Base-by-base conservation (phyloP, 495 filamentous ascomycete species). In the Tuber borchii region DNA sequence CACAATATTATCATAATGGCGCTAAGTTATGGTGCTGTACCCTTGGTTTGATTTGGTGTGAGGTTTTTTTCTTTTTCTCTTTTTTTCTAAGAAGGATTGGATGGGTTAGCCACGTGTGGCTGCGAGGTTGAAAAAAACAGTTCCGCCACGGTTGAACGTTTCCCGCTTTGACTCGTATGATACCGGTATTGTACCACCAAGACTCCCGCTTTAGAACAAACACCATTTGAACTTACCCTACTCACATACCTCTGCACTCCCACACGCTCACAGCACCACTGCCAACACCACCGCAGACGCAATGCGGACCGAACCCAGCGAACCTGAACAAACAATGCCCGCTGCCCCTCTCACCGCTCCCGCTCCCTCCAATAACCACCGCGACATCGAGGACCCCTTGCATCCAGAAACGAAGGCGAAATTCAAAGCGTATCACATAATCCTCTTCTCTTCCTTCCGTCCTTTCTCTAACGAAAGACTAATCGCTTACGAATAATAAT, bases 351-450 rank as follows among this genome's bases (percentile, higher is more conserved):
- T 20, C 16, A 44, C 45, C 12, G 1, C 72, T 12, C 26, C 17
- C 71, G 22, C 46, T 8, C 43, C 61, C 17, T 43, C 70, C 68
- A 31, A 56, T 74, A 68, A 61, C 65, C 31, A 1, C 71, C 37
- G 61, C 39, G 74, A 34, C 77, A 12, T 71, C 65, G 72, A 79
- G 46, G 46, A 71, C 40, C 71, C 77, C 26, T 71, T 79, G 51
- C 71, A 71, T 46, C 61, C 77, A 2, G 22, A 79, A 39, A 69
- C 68, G 39, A 73, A 79, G 20, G 56, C 48, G 34, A 77, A 65
- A 42, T 79, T 79, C 34, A 77, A 77, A 43, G 46, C 44, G 76
- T 77, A 77, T 26, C 31, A 10, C 39, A 42, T 37, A 20, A 12
- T 34, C 42, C 7, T 43, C 42, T 9, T 48, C 1, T 31, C 51